phyloP scores from a whole-genome alignment of 2,329 filamentous ascomycete species.

The Cladosporium sp. region DNA sequence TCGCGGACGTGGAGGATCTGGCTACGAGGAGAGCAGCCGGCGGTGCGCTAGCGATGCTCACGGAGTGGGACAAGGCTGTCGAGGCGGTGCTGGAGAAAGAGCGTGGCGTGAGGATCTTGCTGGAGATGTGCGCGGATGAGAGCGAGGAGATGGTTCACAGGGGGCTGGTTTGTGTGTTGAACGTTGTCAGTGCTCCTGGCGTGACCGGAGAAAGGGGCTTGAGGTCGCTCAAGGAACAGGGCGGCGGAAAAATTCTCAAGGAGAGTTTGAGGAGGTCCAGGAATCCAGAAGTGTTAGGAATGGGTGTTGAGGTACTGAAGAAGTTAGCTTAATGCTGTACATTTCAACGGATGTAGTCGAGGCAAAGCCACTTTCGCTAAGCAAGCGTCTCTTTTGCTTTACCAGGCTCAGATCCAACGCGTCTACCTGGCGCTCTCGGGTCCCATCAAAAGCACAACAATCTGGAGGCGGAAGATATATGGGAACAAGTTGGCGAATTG shows the following conservation, averaged over 20 bases:
- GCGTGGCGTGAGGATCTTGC: constrained; percentile 67
- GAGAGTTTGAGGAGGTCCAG: constrained; percentile 62
- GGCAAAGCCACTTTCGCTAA: too few species aligned
- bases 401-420: too few species aligned
- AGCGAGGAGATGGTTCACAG: constrained; percentile 61
- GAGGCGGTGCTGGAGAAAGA: constrained; percentile 63
- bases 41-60: constrained; percentile 79
- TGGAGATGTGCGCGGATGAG: constrained; percentile 70
- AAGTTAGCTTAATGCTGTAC: constrained; percentile 35
- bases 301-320: constrained; percentile 68
- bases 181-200: constrained; percentile 63
- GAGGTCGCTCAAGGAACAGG: constrained; percentile 53
- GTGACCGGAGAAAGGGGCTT: constrained; percentile 57
- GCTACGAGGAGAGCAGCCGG: constrained; percentile 77
- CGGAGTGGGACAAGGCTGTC: constrained; percentile 69
- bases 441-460: too few species aligned
- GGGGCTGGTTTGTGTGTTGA: constrained; percentile 59
- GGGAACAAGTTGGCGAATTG: too few species aligned
- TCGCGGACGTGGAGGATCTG: constrained; percentile 78
- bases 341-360: too few species aligned
- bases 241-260: constrained; percentile 63
- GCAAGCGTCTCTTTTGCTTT: too few species aligned
- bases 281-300: constrained; percentile 62
- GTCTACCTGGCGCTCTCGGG: too few species aligned
- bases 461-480: too few species aligned